Percentiles rank a stretch among this genome's conserved stretches.
Evolutionary conservation across 805 yeast species (phyloP).

Genomic region (Isabelozyma gotoi): DNA sequence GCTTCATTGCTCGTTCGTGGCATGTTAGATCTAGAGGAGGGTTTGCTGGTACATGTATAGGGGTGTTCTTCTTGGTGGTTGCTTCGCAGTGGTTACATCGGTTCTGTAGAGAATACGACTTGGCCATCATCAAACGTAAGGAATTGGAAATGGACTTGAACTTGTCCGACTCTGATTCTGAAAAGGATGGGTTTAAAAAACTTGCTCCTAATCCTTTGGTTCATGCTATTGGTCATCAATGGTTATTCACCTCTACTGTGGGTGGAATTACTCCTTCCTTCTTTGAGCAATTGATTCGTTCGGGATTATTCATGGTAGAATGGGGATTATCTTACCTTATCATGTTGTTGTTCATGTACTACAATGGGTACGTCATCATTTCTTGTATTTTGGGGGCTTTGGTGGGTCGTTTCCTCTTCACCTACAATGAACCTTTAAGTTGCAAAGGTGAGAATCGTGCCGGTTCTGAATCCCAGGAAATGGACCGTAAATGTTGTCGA

Average conservation of each 20-base stretch:
- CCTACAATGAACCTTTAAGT: conserved; percentile 40
- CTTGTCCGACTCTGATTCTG: neutral
- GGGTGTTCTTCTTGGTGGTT: conserved; percentile 59
- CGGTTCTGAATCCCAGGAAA: conserved; percentile 5
- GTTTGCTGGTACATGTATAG: conserved; percentile 75
- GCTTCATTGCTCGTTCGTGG: conserved; percentile 66
- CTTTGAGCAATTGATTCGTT: conserved; percentile 52
- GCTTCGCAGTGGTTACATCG: conserved; percentile 60
- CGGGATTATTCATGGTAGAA: conserved; percentile 52
- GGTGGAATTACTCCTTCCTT: conserved; percentile 35
- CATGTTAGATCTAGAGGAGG: conserved; percentile 55
- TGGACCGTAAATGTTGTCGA: conserved; percentile 24
- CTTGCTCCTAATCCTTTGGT: conserved; percentile 15
- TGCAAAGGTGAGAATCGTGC: conserved; percentile 8
- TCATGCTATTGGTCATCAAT: conserved; percentile 30
- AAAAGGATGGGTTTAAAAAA: neutral
- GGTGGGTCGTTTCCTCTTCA: conserved; percentile 55
- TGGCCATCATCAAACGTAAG: conserved; percentile 22
- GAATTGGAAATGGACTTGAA: neutral
- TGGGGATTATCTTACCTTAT: conserved; percentile 65
- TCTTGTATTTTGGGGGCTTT: conserved; percentile 63
- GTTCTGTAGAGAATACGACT: conserved; percentile 51
- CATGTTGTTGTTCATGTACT: conserved; percentile 75
- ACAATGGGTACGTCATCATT: conserved; percentile 66
- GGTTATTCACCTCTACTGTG: conserved; percentile 21